phyloP scores from a whole-genome alignment of 2,329 filamentous ascomycete genomes.

The Verticillium zaregamsianum region DNA sequence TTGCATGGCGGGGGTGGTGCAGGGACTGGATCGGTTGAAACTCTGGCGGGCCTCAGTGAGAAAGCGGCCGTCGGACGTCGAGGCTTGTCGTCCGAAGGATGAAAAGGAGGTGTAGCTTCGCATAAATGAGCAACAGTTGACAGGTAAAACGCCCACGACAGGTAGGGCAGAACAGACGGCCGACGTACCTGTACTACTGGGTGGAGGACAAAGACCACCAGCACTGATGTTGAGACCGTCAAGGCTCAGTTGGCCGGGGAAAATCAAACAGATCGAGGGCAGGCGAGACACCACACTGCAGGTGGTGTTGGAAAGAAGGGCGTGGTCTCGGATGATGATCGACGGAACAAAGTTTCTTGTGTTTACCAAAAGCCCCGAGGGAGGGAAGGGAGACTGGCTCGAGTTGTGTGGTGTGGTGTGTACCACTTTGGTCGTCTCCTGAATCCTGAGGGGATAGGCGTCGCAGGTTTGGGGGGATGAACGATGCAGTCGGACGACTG shows the following conservation, averaged over 20 bases:
- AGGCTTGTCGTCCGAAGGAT: conserved; percentile 2
- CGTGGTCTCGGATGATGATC: conserved; percentile 17
- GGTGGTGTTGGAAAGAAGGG: background rate
- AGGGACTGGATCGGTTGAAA: background rate
- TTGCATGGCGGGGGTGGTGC: background rate
- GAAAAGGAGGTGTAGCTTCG: background rate
- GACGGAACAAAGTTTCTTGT: conserved; percentile 19
- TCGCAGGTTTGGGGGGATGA: conserved; percentile 28
- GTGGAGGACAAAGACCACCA: background rate
- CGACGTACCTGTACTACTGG: background rate
- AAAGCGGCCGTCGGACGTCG: background rate
- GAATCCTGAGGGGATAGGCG: conserved; percentile 27
- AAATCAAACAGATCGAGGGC: background rate
- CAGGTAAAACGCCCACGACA: background rate
- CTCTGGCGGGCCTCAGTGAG: background rate
- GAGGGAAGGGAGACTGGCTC: background rate
- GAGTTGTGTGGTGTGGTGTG: background rate
- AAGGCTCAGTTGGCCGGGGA: background rate
- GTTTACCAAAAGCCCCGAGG: conserved; percentile 5
- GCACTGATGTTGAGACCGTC: background rate
- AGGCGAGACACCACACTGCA: conserved; percentile 1
- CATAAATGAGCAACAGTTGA: conserved; percentile 1
- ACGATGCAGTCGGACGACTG: background rate
- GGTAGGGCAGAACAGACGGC: background rate
- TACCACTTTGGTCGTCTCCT: conserved; percentile 15